Evolutionary conservation across 2,329 filamentous ascomycete genomes (phyloP), one percentile per base, ranked within the genome.

Genomic region (Penicillium sp.): DNA sequence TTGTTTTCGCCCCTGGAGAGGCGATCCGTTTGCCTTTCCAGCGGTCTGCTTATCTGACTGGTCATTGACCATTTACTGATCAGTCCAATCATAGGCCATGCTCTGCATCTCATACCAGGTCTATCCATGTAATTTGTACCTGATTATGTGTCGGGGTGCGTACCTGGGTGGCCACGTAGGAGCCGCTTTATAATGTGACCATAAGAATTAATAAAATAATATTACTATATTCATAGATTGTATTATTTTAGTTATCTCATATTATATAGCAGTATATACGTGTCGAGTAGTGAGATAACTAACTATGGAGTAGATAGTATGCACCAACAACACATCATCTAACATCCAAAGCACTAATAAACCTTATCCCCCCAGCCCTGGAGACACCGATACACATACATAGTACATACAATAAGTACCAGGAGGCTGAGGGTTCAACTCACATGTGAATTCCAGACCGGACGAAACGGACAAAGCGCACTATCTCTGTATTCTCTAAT

Each of bases 1-100:
- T 34, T 34, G 8, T 27, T 23, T 23, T 43, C 6, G 19, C 34
- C 27, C 46, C 53, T 62, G 58, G 47, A 23, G 40, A 48, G 34
- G 21, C 34, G 29, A 56, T 58, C 52, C 33, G 36, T 58, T 65
- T 60, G 62, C 62, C 62, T 62, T 63, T 60, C 51, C 46, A 65
- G 63, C 62, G 62, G 63, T 65, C 61, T 55, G 53, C 41, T 47
- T 48, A 52, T 59, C 40, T 44, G 40, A 53, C 41, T 47, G 50
- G 50, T 53, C 50, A 47, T 47, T n/a, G 33, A 38, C 13, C n/a
- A 11, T 46, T 27, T 38, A 21, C 16, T 38, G 23, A 38, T n/a
- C 23, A 9, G 21, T 39, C 61, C 57, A 65, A 62, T 61, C 41
- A 59, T 25, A 25, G 19, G 5, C 31, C 47, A 19, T 47, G 29